Conservation (phyloP, 2,329 filamentous ascomycete genomes). For the Claviceps quebecensis region DNA sequence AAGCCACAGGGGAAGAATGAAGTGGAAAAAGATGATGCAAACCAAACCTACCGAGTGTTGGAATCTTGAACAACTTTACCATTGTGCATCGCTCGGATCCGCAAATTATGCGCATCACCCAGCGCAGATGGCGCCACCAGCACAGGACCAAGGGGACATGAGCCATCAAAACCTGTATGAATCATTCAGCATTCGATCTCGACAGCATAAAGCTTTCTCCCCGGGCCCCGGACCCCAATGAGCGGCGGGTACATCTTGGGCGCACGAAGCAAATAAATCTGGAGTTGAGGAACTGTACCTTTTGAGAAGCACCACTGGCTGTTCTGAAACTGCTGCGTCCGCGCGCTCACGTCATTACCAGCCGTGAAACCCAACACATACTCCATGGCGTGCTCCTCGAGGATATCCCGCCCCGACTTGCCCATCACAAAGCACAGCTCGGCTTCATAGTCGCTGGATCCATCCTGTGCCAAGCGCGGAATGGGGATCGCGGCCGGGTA, state of each 20-base stretch:
- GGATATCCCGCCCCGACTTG: slow-evolving; percentile 27
- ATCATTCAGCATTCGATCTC: neutral
- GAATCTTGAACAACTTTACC: slow-evolving; percentile 23
- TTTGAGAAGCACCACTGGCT: slow-evolving; percentile 30
- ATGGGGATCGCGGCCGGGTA: slow-evolving; percentile 17
- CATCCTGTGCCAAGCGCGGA: slow-evolving; percentile 12
- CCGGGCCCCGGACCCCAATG: too few species aligned
- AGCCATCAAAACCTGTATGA: slow-evolving; percentile 26
- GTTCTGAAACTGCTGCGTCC: slow-evolving; percentile 22
- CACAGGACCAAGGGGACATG: slow-evolving; percentile 31
- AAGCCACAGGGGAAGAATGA: neutral
- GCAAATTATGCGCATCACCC: slow-evolving; percentile 17
- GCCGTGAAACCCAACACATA: slow-evolving; percentile 26
- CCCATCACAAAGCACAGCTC: slow-evolving; percentile 24
- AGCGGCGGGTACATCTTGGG: too few species aligned
- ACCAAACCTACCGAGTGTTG: slow-evolving; percentile 13
- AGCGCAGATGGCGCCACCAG: slow-evolving; percentile 19
- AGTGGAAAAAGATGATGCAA: neutral
- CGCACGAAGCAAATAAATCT: too few species aligned
- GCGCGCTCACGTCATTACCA: slow-evolving; percentile 24
- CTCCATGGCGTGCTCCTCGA: slow-evolving; percentile 20
- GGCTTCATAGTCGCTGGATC: slow-evolving; percentile 25
- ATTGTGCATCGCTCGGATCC: slow-evolving; percentile 20
- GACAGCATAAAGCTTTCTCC: too few species aligned
- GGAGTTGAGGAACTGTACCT: slow-evolving; percentile 8